Evolutionary conservation across 2,329 filamentous ascomycete species (phyloP), one percentile per base, ranked within the genome.

Genomic region (Diaporthe vexans): DNA sequence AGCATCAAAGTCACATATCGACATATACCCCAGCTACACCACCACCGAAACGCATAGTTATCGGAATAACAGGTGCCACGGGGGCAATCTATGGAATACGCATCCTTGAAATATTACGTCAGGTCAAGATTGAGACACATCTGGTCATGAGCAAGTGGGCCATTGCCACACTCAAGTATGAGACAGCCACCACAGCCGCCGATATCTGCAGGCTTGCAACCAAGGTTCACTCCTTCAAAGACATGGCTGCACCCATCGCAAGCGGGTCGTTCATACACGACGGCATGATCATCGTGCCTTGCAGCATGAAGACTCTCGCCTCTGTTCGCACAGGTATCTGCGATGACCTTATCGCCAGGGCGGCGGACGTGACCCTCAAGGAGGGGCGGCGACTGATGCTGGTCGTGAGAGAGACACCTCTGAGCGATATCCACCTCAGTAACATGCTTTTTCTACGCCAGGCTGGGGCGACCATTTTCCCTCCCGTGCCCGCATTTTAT

Each of bases 31-130:
- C 8, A 5, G 17, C 13, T 15, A 33, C 11, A 17, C 13, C 52
- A 4, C 52, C 24, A 9, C 52, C 52, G 6, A 29, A 78, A 35
- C 77, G 81, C 8, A 86, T 88, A 63, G 81, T 88, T 1, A 81
- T 88, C 8, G 87, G 82, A n/a, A 85, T 89, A 59, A 88, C 87
- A 1, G 87, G 87, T 2, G 87, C 87, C 0, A 88, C 87, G 0
- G 87, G 87, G 3, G 81, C 86, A 1, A 77, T 82, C 3, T 80
- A 84, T 9, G 86, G 81, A 0, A 85, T 88, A 72, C 83, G 82
- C 19, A 76, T 83, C 0, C 83, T 88, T 9, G 78, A 81, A 8
- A 79, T 81, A 4, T 82, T 89, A 0, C 83, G 84, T 0, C 74
- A 77, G 0, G 81, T 88, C 11, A 79, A 84, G 17, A 77, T 88